A percentile compares a stretch with the other conserved stretches of the same genome.
These are phyloP conservation scores for Moelleriella libera DNA, from an alignment of 2,329 filamentous ascomycete genomes.

Conservation along the genomic window DNA sequence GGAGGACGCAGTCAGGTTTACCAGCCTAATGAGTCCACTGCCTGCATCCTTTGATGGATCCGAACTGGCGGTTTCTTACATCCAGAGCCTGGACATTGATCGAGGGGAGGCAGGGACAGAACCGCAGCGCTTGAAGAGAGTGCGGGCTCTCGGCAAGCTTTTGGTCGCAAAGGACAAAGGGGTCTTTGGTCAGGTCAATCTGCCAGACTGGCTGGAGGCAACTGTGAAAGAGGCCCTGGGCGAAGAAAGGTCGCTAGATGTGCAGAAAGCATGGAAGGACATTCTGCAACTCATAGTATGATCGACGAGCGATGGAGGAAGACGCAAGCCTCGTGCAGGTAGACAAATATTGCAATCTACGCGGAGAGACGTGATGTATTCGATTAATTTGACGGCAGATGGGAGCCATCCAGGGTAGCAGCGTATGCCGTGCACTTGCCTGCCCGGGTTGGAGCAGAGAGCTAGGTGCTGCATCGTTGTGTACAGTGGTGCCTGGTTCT, in stretches of 20 bases:
- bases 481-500: neutral
- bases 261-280: conserved; percentile 27
- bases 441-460: too few species aligned
- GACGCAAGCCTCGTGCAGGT: neutral
- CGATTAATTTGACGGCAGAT: too few species aligned
- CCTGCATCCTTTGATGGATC: conserved; percentile 6
- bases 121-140: conserved; percentile 32
- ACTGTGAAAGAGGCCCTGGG: conserved; percentile 19
- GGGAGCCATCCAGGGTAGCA: too few species aligned
- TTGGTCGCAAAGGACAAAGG: conserved; percentile 27
- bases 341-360: neutral
- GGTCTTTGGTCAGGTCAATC: conserved; percentile 21
- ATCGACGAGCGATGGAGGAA: neutral
- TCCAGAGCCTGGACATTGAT: conserved; percentile 31
- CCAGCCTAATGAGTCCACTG: conserved; percentile 8
- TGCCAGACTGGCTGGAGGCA: conserved; percentile 15
- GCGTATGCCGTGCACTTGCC: too few species aligned
- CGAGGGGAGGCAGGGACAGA: conserved; percentile 33
- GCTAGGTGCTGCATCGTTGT: too few species aligned
- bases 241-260: conserved; percentile 29
- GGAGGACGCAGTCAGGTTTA: conserved; percentile 19
- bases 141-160: conserved; percentile 28
- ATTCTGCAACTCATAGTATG: conserved; percentile 14
- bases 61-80: conserved; percentile 20
- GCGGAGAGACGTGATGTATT: too few species aligned